Evolutionary conservation across 192 early-diverging fungal species (phyloP), one percentile per base, ranked within the genome.

Genomic region (Gigaspora rosea): DNA sequence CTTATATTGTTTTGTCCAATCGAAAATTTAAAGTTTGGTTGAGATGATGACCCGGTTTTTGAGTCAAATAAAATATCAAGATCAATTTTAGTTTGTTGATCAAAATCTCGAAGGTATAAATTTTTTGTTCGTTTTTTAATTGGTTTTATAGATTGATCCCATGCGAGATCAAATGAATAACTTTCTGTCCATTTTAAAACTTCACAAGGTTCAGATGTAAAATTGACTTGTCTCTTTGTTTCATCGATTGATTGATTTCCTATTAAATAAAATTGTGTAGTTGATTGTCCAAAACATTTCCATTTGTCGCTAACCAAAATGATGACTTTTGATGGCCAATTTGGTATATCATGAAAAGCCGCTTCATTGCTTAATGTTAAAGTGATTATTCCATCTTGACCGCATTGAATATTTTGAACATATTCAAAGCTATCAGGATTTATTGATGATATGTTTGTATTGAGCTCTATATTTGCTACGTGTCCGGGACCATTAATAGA

Each of bases 1-100:
- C 12, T 18, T 5, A 41, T 33, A 48, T 46, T 58, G 11, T 32
- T 27, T 27, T 73, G 54, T 3, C 9, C 41, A 10, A 27, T 6
- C 11, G 59, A 20, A 11, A 74, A 32, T 48, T 56, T 54, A 58
- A 74, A 9, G 20, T 74, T 74, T 46, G 72, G 72, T 48, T 74
- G 62, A 8, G 72, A 74, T 33, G 72, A 49, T 61, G 35, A 47
- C 12, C 56, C 72, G 36, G 72, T 74, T 22, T 32, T 46, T 48
- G 33, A 18, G 47, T 74, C 72, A 49, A 61, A 74, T 74, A 74
- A 61, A 48, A 61, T 11, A 47, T 57, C 4, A 27, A 74, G 36
- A 74, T 62, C 52, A 10, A 74, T 36, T 74, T 57, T 61, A 18
- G 41, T 10, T n/a, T 16, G 11, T 20, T 48, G 3, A 18, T 11